These are phyloP conservation scores for Immersiella caudata DNA, from an alignment of 495 filamentous ascomycete species.

Conservation along the genomic window DNA sequence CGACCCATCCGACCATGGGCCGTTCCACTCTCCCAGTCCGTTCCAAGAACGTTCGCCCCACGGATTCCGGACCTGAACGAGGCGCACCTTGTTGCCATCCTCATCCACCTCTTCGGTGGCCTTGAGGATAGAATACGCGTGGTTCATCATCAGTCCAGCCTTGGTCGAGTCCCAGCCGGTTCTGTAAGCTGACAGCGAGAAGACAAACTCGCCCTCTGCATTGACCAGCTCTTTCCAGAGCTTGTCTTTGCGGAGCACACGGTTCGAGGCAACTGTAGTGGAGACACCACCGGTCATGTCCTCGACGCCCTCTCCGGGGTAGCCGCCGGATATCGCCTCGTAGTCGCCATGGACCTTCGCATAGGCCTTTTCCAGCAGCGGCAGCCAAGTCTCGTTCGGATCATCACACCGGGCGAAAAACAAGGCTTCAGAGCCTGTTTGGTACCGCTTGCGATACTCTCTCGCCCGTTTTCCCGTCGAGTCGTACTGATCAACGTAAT, in stretches of 20 bases:
- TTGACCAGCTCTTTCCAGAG: conserved; percentile 76
- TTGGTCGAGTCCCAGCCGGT: conserved; percentile 36
- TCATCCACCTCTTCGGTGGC: conserved; percentile 68
- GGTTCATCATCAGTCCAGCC: conserved; percentile 66
- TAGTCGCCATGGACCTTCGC: conserved; percentile 72
- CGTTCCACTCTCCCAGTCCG: conserved; percentile 64
- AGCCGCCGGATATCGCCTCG: conserved; percentile 69
- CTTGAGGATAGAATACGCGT: conserved; percentile 77
- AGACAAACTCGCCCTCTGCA: conserved; percentile 36
- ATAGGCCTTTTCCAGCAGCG: conserved; percentile 79
- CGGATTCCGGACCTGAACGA: conserved; percentile 69
- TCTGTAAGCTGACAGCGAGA: conserved; percentile 24
- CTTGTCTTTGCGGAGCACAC: conserved; percentile 70
- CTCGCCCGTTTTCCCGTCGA: conserved; percentile 30
- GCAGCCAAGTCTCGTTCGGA: conserved; percentile 79
- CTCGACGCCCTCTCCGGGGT: conserved; percentile 74
- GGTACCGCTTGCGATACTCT: conserved; percentile 28
- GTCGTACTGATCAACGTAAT: conserved; percentile 44
- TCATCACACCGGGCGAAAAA: conserved; percentile 74
- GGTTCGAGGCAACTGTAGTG: conserved; percentile 47
- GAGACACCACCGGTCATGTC: conserved; percentile 80
- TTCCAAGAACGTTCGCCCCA: conserved; percentile 56
- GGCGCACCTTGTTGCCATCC: conserved; percentile 41
- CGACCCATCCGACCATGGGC: conserved; percentile 67
- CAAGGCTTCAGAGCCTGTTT: conserved; percentile 61